Evolutionary conservation across 768 basidiomycete species (phyloP), one percentile per base, ranked within the genome.

Genomic region (Rhodosporidiobolus sp.): DNA sequence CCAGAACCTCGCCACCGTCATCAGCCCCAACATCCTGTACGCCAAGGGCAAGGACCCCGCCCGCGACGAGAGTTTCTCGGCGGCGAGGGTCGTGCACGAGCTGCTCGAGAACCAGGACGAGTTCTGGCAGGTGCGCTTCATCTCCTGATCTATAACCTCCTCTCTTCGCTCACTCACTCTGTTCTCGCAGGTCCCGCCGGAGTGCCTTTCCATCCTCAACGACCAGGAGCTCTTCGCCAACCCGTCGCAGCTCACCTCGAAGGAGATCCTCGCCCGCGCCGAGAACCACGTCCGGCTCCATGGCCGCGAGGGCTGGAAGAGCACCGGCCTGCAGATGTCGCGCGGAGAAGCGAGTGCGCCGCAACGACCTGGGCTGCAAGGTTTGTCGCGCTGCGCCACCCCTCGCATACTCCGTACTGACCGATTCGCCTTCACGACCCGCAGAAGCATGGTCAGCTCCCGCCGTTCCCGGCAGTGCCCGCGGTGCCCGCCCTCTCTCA

Each of bases 21-120:
- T 98, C 76, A 90, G 90, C 78, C 96, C 96, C n/a, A 97, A 92
- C 78, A 98, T 99, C 74, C 87, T 99, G 50, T 96, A 94, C 81
- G 81, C 84, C 34, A 89, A 91, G 52, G 74, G 78, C 59, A 86
- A 90, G 67, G 89, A 97, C 78, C 89, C 92, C 2, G 87, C 90
- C 55, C 87, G 90, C 67, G 95, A 96, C 81, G 94, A 98, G 80
- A 96, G 93, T 75, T 96, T 98, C 79, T 85, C 87, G 60, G 89
- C 89, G 22, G 92, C 97, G 69, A 87, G 86, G 34, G 94, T 93
- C 57, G 86, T 96, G 54, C 92, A 92, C 34, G 86, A 87, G 62
- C 83, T 97, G 55, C 84, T 99, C 69, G 93, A 96, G 82, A 86
- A 89, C 77, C 96, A 98, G 81, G 96, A 99, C 82, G 90, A 93